Base-by-base conservation (phyloP, 495 filamentous ascomycete species). In the Melanomma pulvis-pyrius region DNA sequence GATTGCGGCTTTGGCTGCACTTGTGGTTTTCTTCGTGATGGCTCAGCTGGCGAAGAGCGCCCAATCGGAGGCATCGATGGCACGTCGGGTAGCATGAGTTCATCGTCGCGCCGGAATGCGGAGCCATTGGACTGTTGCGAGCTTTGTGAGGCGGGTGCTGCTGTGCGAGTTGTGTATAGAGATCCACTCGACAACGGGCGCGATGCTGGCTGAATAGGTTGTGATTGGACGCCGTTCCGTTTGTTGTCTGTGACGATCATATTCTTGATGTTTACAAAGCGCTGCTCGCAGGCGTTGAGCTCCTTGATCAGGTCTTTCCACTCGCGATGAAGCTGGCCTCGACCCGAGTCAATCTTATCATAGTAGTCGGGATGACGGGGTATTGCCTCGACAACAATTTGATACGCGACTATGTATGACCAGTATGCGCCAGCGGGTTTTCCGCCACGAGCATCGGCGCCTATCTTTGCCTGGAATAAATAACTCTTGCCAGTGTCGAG, bases 351-450 rank as follows among this genome's bases (percentile, higher is more conserved):
- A 21, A 88, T 65, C 19, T 53, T 71, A 15, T 78, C 75, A 15
- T 80, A 82, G 70, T 83, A 91, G 32, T 91, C 88, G 53, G 84
- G 85, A 65, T 92, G 87, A 34, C 80, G 79, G 9, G 92, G 92
- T 34, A 96, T 87, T 34, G 88, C 79, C 41, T 93, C 83, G 24
- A 90, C 81, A 34, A 89, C 81, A 62, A 98, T 87, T 50, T 90
- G 87, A 48, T 82, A 90, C 25, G 93, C 88, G 44, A 87, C 84
- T 54, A 97, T 82, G 75, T 90, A 98, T 50, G 96, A 90, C 26
- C 87, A 80, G 68, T 88, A 91, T 52, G 87, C 87, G 32, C 74
- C 77, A 66, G 91, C 87, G n/a, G 81, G 78, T 60, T 81, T 72
- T 19, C 82, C 77, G 47, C 65, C 56, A 12, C n/a, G 25, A 44